Percentiles rank a stretch among this genome's conserved stretches.
Conservation (phyloP, 208 protist genomes). For the Trypanosoma brucei region DNA sequence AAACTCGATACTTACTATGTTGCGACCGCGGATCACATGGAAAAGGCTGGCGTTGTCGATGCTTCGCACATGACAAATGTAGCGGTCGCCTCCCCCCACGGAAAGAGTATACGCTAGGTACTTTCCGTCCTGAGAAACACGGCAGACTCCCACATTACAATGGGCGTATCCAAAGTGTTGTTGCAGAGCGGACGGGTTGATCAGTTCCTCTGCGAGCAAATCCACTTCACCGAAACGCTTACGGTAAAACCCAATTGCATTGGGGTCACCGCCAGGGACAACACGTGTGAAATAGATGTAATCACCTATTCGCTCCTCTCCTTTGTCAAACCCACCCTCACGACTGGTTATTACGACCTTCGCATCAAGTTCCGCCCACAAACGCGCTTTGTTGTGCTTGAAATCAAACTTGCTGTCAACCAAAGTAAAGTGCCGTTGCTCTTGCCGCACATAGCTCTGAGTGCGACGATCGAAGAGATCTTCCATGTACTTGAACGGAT, state of each 20-base stretch:
- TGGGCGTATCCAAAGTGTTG: constrained; percentile 89
- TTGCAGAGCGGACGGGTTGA: constrained; percentile 77
- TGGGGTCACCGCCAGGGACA: constrained; percentile 61
- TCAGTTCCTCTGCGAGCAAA: constrained; percentile 85
- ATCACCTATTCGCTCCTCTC: constrained; percentile 87
- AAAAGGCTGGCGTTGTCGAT: constrained; percentile 87
- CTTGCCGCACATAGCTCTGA: constrained; percentile 55
- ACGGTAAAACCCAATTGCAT: constrained; percentile 85
- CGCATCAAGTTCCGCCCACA: constrained; percentile 83
- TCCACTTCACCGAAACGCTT: constrained; percentile 84
- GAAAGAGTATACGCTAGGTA: constrained; percentile 90
- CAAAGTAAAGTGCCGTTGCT: constrained; percentile 64
- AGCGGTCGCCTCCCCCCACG: constrained; percentile 85
- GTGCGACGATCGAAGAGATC: constrained; percentile 83
- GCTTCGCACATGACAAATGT: constrained; percentile 86
- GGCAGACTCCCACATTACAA: constrained; percentile 82
- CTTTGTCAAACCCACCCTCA: constrained; percentile 88
- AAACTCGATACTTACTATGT: constrained; percentile 91
- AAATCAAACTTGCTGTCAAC: constrained; percentile 81
- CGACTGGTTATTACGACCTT: constrained; percentile 83
- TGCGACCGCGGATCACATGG: constrained; percentile 86
- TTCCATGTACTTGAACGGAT: constrained; percentile 89
- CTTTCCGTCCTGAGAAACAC: constrained; percentile 82
- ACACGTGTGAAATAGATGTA: constrained; percentile 88
- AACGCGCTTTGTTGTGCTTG: constrained; percentile 73